Evolutionary conservation across 169 alveolate species (phyloP), one percentile per base, ranked within the genome.

Genomic region (Plasmodium falciparum): DNA sequence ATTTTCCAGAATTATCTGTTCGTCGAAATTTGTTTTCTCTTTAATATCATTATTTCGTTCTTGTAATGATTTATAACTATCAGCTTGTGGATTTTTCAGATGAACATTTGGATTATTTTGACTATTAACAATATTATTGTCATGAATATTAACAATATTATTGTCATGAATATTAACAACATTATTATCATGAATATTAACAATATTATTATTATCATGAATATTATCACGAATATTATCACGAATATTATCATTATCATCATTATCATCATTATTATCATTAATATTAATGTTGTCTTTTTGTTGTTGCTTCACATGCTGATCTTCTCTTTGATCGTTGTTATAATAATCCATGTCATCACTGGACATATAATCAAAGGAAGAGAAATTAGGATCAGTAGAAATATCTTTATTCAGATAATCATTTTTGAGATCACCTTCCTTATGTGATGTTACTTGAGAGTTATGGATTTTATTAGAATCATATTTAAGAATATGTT

Each of bases 21-120:
- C 78, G 5, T 15, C 61, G 0, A 59, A 26, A 65, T 33, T 47
- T 43, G 12, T 47, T 22, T 22, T 11, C 22, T 54, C 66, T 58
- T 59, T 74, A 13, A 20, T 47, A 20, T 74, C 88, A 22, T 61
- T 61, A 15, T 74, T 58, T 17, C 52, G 24, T 70, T 52, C 62
- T 52, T 0, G 0, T 8, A 12, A n/a, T 6, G 7, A 7, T 15
- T 52, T 52, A 52, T 15, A 8, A 7, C 0, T 2, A 9, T 15
- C 20, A 52, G 0, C 45, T 33, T 33, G 45, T 33, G 45, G 0
- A 33, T 33, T 33, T 33, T 0, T 33, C 45, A 5, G 5, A 52
- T 15, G 0, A 0, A 0, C 9, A 9, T 52, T 50, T 12, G 20
- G n/a, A 12, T 4, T n/a, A 7, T 2, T 52, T 11, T 12, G 24